A percentile compares a stretch with the other conserved stretches of the same genome.
Evolutionary conservation across 2,329 filamentous ascomycete genomes (phyloP).

Genomic region (Coniella lustricola): DNA sequence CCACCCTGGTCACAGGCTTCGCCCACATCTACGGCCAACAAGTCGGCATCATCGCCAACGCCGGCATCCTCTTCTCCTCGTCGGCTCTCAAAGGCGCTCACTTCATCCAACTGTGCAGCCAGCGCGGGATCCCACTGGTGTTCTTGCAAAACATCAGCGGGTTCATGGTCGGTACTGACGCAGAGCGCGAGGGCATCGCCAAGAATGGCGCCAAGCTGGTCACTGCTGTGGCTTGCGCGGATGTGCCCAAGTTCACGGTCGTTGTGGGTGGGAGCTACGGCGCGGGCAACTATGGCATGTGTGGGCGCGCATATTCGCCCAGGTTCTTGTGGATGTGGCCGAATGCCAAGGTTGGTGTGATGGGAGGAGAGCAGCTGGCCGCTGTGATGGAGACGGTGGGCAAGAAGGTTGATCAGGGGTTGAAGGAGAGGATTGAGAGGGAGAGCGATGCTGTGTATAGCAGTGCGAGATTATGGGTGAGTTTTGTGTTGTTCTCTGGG

Average conservation of each 20-base stretch:
- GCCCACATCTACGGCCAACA: slow-evolving; percentile 82
- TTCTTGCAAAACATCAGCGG: slow-evolving; percentile 96
- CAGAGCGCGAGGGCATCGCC: slow-evolving; percentile 90
- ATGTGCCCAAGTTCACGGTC: slow-evolving; percentile 95
- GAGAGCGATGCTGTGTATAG: slow-evolving; percentile 89
- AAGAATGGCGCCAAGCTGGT: slow-evolving; percentile 98
- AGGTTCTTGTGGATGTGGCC: slow-evolving; percentile 96
- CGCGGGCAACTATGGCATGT: slow-evolving; percentile 98
- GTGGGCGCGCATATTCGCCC: slow-evolving; percentile 85
- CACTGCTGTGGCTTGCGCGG: slow-evolving; percentile 85
- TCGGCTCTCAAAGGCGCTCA: slow-evolving; percentile 90
- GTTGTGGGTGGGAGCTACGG: slow-evolving; percentile 91
- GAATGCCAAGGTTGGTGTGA: slow-evolving; percentile 90
- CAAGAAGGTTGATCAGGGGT: slow-evolving; percentile 68
- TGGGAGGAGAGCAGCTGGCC: slow-evolving; percentile 88
- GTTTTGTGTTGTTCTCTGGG: slow-evolving; percentile 19
- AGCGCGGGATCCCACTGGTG: slow-evolving; percentile 81
- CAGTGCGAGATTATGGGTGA: slow-evolving; percentile 79
- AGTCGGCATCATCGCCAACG: slow-evolving; percentile 91
- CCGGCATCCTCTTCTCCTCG: slow-evolving; percentile 87
- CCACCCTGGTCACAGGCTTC: slow-evolving; percentile 86
- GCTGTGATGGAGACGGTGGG: slow-evolving; percentile 94
- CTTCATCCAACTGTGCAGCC: slow-evolving; percentile 90
- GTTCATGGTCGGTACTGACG: slow-evolving; percentile 94
- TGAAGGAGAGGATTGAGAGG: slow-evolving; percentile 77